Percentiles rank a stretch among this genome's conserved stretches.
phyloP scores from a whole-genome alignment of 1,284 basidiomycete species.

The Sporisorium scitamineum region DNA sequence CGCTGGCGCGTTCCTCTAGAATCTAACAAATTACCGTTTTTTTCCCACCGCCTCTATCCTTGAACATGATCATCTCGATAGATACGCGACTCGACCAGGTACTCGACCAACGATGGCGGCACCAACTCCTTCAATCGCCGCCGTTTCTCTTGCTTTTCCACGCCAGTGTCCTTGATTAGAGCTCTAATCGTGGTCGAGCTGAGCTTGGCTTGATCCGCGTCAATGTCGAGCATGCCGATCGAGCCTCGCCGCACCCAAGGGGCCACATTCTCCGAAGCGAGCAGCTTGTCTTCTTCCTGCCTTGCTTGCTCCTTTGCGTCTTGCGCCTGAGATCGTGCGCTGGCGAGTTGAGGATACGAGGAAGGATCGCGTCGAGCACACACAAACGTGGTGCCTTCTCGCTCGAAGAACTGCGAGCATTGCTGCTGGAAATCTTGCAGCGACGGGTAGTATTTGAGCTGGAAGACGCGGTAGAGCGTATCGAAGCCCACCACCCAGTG shows the following conservation, averaged over 20 bases:
- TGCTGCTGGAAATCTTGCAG: slow-evolving; percentile 74
- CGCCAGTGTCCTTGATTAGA: slow-evolving; percentile 17
- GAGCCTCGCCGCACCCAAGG: slow-evolving; percentile 42
- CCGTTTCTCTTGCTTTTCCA: slow-evolving; percentile 13
- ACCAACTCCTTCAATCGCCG: slow-evolving; percentile 27
- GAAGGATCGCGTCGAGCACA: slow-evolving; percentile 48
- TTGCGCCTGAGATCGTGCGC: neutral
- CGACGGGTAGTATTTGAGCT: slow-evolving; percentile 79
- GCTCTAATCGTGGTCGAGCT: slow-evolving; percentile 54
- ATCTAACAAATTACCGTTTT: slow-evolving; percentile 11
- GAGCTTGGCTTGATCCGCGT: slow-evolving; percentile 31
- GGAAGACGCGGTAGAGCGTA: slow-evolving; percentile 86
- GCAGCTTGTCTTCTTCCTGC: slow-evolving; percentile 33
- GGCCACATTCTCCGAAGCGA: slow-evolving; percentile 29
- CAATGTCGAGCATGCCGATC: slow-evolving; percentile 50
- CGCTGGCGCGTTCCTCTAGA: slow-evolving; percentile 5
- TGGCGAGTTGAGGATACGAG: slow-evolving; percentile 27
- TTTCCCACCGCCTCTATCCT: neutral
- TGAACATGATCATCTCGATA: slow-evolving; percentile 23
- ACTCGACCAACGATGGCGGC: slow-evolving; percentile 46
- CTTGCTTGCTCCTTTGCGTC: slow-evolving; percentile 12
- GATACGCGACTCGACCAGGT: slow-evolving; percentile 37
- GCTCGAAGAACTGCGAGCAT: slow-evolving; percentile 75
- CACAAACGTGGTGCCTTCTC: slow-evolving; percentile 76
- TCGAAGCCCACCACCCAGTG: slow-evolving; percentile 86